phyloP scores from a whole-genome alignment of 352 stramenopile genomes.

The Globisporangium sylvaticum region DNA sequence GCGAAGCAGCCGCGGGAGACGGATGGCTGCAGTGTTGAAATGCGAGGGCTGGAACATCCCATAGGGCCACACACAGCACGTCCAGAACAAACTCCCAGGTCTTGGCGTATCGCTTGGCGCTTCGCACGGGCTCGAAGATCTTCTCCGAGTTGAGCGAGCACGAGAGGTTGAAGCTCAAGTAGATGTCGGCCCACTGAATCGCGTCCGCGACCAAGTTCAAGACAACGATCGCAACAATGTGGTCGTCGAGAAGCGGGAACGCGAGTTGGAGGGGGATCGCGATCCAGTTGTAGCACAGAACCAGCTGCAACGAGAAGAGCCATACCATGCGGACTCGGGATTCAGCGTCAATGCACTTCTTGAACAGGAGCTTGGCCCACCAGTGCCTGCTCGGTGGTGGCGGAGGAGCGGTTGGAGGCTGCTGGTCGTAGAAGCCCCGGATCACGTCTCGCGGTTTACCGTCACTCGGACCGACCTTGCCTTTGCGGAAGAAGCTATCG shows the following conservation, averaged over 20 bases:
- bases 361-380: slow-evolving; percentile 35
- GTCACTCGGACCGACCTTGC: slow-evolving; percentile 20
- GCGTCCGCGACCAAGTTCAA: slow-evolving; percentile 31
- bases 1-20: slow-evolving; percentile 30
- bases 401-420: slow-evolving; percentile 24
- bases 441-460: slow-evolving; percentile 34
- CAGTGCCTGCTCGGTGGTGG: slow-evolving; percentile 16
- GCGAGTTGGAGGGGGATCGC: slow-evolving; percentile 42
- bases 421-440: slow-evolving; percentile 52
- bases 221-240: slow-evolving; percentile 26
- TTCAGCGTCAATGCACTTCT: slow-evolving; percentile 34
- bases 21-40: slow-evolving; percentile 18
- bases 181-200: slow-evolving; percentile 45
- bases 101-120: slow-evolving; percentile 30
- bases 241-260: slow-evolving; percentile 32
- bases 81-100: slow-evolving; percentile 34
- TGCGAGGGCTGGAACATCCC: slow-evolving; percentile 24
- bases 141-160: slow-evolving; percentile 47
- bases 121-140: slow-evolving; percentile 33
- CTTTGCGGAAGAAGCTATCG: slow-evolving; percentile 31
- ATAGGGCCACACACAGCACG: slow-evolving; percentile 33
- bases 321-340: slow-evolving; percentile 39
- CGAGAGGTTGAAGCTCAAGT: slow-evolving; percentile 44
- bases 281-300: slow-evolving; percentile 55
- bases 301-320: slow-evolving; percentile 35